Percentiles rank a stretch among this genome's conserved stretches.
These are phyloP conservation scores for Septoria petroselini DNA, from an alignment of 2,329 filamentous ascomycete species.

Conservation along the genomic window DNA sequence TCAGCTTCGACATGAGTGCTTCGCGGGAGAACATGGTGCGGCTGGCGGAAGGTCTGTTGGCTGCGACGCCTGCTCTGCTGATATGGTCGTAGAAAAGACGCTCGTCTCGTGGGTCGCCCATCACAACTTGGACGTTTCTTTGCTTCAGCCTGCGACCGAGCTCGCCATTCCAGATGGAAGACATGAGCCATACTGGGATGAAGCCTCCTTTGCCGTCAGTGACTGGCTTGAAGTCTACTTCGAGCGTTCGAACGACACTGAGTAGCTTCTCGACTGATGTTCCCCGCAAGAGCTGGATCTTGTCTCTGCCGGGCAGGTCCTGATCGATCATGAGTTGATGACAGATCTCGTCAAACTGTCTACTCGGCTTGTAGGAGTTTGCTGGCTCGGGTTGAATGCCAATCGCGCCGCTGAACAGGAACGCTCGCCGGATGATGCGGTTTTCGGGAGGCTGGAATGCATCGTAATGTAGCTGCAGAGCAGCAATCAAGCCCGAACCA, in stretches of 20 bases:
- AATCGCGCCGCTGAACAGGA: constrained; percentile 23
- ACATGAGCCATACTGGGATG: constrained; percentile 19
- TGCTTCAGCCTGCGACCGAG: constrained; percentile 21
- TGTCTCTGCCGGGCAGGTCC: constrained; percentile 17
- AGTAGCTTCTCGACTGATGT: constrained; percentile 19
- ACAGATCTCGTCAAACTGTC: constrained; percentile 23
- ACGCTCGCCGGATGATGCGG: constrained; percentile 20
- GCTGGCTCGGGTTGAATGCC: constrained; percentile 19
- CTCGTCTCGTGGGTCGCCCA: constrained; percentile 21
- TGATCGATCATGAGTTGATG: constrained; percentile 20
- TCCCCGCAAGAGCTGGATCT: constrained; percentile 17
- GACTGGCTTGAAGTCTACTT: constrained; percentile 20
- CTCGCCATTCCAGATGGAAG: constrained; percentile 22
- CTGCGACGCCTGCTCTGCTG: constrained; percentile 4
- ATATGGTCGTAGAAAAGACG: constrained; percentile 14
- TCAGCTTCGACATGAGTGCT: constrained; percentile 17
- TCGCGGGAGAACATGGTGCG: constrained; percentile 12
- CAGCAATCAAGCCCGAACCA: constrained; percentile 35
- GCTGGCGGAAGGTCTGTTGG: constrained; percentile 1
- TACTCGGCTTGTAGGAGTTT: constrained; percentile 16
- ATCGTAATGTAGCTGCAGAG: constrained; percentile 24
- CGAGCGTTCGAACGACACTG: constrained; percentile 16
- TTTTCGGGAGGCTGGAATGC: constrained; percentile 20
- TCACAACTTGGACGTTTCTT: constrained; percentile 20
- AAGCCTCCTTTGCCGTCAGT: constrained; percentile 24